Base-by-base conservation (phyloP, 179 eudicot species). In the Silene vulgaris region DNA sequence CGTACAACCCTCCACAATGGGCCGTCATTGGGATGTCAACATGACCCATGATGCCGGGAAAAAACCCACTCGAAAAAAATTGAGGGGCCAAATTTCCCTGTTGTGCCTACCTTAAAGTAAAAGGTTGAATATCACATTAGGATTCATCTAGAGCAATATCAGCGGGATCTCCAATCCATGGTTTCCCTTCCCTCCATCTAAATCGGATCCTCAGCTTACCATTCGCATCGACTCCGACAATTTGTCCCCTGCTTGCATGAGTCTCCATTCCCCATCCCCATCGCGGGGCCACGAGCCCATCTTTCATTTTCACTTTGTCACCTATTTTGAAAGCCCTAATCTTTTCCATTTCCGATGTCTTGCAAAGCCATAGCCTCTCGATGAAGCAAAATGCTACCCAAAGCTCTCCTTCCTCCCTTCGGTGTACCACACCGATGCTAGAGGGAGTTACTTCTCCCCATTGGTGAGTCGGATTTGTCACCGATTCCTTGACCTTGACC, bases 241-340 rank as follows among this genome's bases (percentile, higher is more conserved):
- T 90, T 76, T 86, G 75, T 69, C 99, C 99, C 81, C 83, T 95
- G 82, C 99, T 95, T 0, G 93, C 90, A 81, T 88, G 93, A 5
- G 99, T 95, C 82, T 95, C 99, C 93, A 93, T 92, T 20, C 99
- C 99, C 99, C 99, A 95, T 2, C 93, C 99, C 97, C 97, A 95
- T 64, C 99, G 80, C 3, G 99, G 99, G 3, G 85, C 82, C 74
- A 87, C 93, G 3, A 95, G 80, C 71, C 97, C 92, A 37, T 87
- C 89, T 82, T 78, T 87, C 13, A 95, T 95, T 78, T 79, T 89
- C 76, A 92, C 99, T 78, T 86, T 93, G 76, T 95, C 99, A 28
- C 97, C 96, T 9, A 92, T 89, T 74, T 64, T 80, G 74, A 95
- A 95, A 1, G 97, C 83, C 77, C 93, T 81, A 5, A 90, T 71